phyloP scores from a whole-genome alignment of 2,329 filamentous ascomycete genomes.

The Pseudopyrenochaeta lycopersici region DNA sequence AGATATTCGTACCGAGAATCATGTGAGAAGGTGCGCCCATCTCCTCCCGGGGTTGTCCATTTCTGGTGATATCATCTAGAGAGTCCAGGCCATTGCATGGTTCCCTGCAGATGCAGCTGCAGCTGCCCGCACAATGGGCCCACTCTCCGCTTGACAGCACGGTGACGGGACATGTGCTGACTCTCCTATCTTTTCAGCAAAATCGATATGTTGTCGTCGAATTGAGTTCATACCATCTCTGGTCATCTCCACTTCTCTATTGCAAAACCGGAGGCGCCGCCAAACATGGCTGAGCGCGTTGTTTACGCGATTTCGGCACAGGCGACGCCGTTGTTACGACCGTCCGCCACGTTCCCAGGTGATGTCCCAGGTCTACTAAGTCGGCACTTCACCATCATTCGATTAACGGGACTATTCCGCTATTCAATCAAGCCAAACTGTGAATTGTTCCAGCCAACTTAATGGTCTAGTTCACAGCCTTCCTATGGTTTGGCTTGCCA shows the following conservation, averaged over 20 bases:
- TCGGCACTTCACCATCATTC: background rate
- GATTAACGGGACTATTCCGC: too few relatives aligned
- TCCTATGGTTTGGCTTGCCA: background rate
- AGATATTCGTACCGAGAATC: background rate
- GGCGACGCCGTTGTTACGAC: background rate
- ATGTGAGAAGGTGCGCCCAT: too few relatives aligned
- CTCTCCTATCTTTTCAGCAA: constrained; percentile 3
- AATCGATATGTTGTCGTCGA: constrained; percentile 6
- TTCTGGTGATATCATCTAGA: background rate
- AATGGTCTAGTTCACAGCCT: background rate
- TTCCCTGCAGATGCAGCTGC: constrained; percentile 11
- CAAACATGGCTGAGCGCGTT: constrained; percentile 7
- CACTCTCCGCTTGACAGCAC: constrained; percentile 15
- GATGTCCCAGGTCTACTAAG: background rate
- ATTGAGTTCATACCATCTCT: constrained; percentile 5
- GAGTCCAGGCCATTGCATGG: background rate
- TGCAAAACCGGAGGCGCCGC: constrained; percentile 14
- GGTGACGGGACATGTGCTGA: constrained; percentile 4
- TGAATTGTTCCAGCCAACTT: too few relatives aligned
- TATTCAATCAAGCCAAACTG: too few relatives aligned
- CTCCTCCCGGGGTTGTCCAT: background rate
- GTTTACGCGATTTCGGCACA: constrained; percentile 13
- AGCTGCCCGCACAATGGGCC: constrained; percentile 17
- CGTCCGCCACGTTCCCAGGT: background rate
- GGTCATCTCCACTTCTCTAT: constrained; percentile 15